Evolutionary conservation across 768 basidiomycete genomes (phyloP).

Genomic region (Tricholoma terreum): DNA sequence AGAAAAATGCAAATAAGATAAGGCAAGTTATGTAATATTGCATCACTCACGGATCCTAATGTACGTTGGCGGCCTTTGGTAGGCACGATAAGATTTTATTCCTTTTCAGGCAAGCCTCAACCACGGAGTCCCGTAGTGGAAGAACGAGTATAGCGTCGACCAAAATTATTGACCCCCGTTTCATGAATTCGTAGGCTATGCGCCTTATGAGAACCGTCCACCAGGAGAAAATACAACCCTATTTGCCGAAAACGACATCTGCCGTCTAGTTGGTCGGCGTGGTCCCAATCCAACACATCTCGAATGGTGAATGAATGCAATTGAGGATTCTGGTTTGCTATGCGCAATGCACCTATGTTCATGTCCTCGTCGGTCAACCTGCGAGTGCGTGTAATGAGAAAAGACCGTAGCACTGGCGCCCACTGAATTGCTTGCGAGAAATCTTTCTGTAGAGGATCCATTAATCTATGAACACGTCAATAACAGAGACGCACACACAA

Average conservation of each 20-base stretch:
- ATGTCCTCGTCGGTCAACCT: conserved; percentile 4
- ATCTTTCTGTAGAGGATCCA: conserved; percentile 4
- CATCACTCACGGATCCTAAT: not conserved
- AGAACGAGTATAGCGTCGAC: not conserved
- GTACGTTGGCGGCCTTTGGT: too few species aligned
- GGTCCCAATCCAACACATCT: conserved; percentile 16
- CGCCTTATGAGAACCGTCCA: not conserved
- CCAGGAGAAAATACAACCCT: conserved; percentile 3
- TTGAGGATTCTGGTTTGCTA: conserved; percentile 10
- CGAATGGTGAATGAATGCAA: conserved; percentile 14
- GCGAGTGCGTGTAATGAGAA: conserved; percentile 15
- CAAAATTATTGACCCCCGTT: not conserved
- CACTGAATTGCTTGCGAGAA: conserved; percentile 10
- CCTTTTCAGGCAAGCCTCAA: not conserved
- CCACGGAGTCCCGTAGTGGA: not conserved
- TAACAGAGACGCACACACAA: conserved; percentile 11
- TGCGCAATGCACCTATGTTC: conserved; percentile 9
- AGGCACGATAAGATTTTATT: conserved; percentile 1
- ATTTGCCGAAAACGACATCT: conserved; percentile 8
- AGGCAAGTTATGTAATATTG: not conserved
- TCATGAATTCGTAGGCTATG: conserved; percentile 4
- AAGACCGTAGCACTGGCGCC: conserved; percentile 10
- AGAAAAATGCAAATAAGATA: conserved; percentile 9
- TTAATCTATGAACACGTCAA: not conserved
- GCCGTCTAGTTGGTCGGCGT: conserved; percentile 13